Base-by-base conservation (phyloP, 2,329 filamentous ascomycete genomes). In the Xylaria polymorpha region DNA sequence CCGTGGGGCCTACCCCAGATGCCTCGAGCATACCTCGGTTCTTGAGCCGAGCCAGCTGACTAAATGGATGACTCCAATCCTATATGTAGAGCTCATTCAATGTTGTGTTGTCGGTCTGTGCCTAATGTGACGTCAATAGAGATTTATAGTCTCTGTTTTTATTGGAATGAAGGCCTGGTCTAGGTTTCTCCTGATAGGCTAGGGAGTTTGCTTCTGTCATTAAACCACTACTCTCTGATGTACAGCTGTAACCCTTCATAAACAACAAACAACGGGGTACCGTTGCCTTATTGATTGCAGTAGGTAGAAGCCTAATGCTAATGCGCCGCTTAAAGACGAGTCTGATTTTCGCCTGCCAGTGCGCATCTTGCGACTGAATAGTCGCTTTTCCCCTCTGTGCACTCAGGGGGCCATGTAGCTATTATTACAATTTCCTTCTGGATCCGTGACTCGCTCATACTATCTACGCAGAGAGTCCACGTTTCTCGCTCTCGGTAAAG, bases 401-500 rank as follows among this genome's bases (percentile, higher is more conserved):
- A 35, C 61, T 59, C 39, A 29, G 25, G n/a, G 35, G 10, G 32
- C 37, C 46, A 3, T 25, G 46, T 50, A 59, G 55, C 51, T 63
- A 57, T 32, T 63, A 15, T 68, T 70, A 68, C 61, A 65, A 37
- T 53, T 57, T 18, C 39, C 53, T 35, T 46, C 29, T 35, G n/a
- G 25, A 41, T 41, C 15, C 10, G n/a, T 58, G 14, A 32, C 41
- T 53, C 12, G 35, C 14, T 37, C 25, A 10, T 15, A 50, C 64
- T 84, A 93, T 44, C 64, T 84, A 93, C 59, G 90, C 88, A 22
- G 92, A 92, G 69, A 98, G 84, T 1, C 94, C 94, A 71, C 94
- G 86, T 84, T 96, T 97, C 86, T 97, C 95, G 77, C 92, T 93
- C 81, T 98, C 95, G 6, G 93, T 96, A 77, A 95, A 98, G 88